Evolutionary conservation across 768 basidiomycete species (phyloP).

Genomic region (Suillus weaverae): DNA sequence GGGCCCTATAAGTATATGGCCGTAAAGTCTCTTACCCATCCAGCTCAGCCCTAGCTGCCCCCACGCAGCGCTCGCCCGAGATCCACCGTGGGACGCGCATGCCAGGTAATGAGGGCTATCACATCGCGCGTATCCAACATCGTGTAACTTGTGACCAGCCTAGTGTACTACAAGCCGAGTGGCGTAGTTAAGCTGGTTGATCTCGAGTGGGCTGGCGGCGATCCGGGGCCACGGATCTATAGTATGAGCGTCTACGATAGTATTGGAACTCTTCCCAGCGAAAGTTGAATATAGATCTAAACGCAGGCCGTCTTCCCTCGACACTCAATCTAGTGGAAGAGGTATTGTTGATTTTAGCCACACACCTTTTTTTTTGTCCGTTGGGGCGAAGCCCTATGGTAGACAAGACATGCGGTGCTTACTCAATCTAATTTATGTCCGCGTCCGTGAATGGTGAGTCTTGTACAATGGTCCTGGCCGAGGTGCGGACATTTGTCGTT

Average conservation of each 20-base stretch:
- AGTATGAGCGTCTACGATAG: background rate
- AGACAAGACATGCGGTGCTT: no score
- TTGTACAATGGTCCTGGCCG: background rate
- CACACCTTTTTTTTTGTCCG: no score
- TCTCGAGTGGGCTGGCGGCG: no score
- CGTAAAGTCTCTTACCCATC: constrained; percentile 9
- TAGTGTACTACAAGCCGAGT: background rate
- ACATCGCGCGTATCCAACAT: constrained; percentile 80
- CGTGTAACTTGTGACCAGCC: background rate
- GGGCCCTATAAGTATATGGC: background rate
- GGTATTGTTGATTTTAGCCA: no score
- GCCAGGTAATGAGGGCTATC: constrained; percentile 66
- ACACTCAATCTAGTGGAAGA: no score
- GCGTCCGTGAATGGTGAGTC: no score
- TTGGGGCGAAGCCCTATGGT: no score
- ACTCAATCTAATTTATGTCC: no score
- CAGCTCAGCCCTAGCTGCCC: constrained; percentile 46
- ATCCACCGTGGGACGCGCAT: constrained; percentile 68
- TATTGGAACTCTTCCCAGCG: background rate
- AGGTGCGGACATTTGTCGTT: no score
- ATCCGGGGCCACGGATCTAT: background rate
- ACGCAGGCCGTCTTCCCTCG: no score
- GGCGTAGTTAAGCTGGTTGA: no score
- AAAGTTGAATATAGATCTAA: background rate
- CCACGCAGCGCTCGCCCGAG: constrained; percentile 57